phyloP scores from a whole-genome alignment of 2,329 filamentous ascomycete species.

The Aspergillus hiratsukae region DNA sequence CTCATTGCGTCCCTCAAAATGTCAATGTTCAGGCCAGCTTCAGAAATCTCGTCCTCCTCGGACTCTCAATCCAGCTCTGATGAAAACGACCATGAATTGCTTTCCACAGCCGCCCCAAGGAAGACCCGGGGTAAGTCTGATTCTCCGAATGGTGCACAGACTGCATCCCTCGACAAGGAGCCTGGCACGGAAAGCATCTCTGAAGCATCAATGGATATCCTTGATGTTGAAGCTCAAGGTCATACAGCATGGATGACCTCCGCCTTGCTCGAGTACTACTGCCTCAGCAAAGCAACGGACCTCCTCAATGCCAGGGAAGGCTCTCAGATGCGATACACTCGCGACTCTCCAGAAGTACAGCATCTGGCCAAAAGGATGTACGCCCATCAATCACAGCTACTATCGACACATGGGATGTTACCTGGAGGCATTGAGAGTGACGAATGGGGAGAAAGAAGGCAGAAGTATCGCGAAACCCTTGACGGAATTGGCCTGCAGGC shows the following conservation, averaged over 20 bases:
- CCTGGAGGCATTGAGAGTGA: slow-evolving; percentile 38
- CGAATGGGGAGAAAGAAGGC: slow-evolving; percentile 30
- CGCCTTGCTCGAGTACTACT: slow-evolving; percentile 44
- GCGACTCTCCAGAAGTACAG: slow-evolving; percentile 40
- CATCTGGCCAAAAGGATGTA: slow-evolving; percentile 41
- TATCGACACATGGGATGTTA: slow-evolving; percentile 40
- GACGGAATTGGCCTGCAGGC: slow-evolving; percentile 37
- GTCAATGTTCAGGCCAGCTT: slow-evolving; percentile 39
- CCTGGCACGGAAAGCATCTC: background rate
- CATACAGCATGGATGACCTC: slow-evolving; percentile 42
- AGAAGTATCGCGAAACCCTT: slow-evolving; percentile 42
- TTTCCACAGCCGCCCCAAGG: slow-evolving; percentile 1
- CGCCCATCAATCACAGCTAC: slow-evolving; percentile 38
- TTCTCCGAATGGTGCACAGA: slow-evolving; percentile 4
- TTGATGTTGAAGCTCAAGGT: slow-evolving; percentile 30
- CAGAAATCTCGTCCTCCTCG: slow-evolving; percentile 33
- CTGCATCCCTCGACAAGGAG: slow-evolving; percentile 1
- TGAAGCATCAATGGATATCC: slow-evolving; percentile 17
- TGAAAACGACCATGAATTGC: slow-evolving; percentile 15
- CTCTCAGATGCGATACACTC: slow-evolving; percentile 32
- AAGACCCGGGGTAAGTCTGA: background rate
- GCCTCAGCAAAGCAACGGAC: slow-evolving; percentile 40
- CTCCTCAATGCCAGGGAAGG: slow-evolving; percentile 39
- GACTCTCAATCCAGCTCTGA: slow-evolving; percentile 29
- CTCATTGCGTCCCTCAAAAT: slow-evolving; percentile 18